These are phyloP conservation scores for Onygena corvina DNA, from an alignment of 2,329 filamentous ascomycete genomes.

Conservation along the genomic window DNA sequence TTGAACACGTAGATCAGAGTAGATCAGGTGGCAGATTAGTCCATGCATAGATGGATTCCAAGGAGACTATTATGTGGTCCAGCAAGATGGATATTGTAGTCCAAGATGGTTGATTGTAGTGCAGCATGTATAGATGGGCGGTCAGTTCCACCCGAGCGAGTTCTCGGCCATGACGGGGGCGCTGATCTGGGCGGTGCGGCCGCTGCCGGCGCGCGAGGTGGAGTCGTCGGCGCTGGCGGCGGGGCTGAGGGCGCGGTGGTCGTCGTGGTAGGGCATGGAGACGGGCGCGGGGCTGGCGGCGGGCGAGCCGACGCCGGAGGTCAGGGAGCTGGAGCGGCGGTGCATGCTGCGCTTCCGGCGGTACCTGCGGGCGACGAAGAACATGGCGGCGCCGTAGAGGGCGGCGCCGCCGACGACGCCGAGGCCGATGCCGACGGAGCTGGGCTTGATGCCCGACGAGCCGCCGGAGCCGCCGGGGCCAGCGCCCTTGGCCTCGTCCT, in stretches of 20 bases:
- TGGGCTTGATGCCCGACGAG: slow-evolving; percentile 29
- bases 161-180: slow-evolving; percentile 87
- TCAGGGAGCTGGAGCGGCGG: slow-evolving; percentile 63
- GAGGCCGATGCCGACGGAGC: slow-evolving; percentile 56
- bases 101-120: too few species aligned
- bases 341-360: slow-evolving; percentile 72
- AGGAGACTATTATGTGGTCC: too few species aligned
- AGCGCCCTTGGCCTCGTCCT: background rate
- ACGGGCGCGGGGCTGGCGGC: too few species aligned
- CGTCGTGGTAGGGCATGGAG: slow-evolving; percentile 56
- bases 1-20: background rate
- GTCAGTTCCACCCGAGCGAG: slow-evolving; percentile 84
- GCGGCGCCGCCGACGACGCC: slow-evolving; percentile 67
- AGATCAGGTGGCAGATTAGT: background rate
- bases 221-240: slow-evolving; percentile 39
- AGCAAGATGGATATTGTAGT: too few species aligned
- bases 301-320: slow-evolving; percentile 40
- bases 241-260: slow-evolving; percentile 37
- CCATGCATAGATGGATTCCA: slow-evolving; percentile 2
- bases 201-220: slow-evolving; percentile 52
- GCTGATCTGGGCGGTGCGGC: slow-evolving; percentile 63
- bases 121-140: slow-evolving; percentile 1
- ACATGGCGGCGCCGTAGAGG: slow-evolving; percentile 90
- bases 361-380: slow-evolving; percentile 80
- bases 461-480: slow-evolving; percentile 29